Evolutionary conservation across 495 filamentous ascomycete species (phyloP), one percentile per base, ranked within the genome.

Genomic region (Podospora pseudopauciseta): DNA sequence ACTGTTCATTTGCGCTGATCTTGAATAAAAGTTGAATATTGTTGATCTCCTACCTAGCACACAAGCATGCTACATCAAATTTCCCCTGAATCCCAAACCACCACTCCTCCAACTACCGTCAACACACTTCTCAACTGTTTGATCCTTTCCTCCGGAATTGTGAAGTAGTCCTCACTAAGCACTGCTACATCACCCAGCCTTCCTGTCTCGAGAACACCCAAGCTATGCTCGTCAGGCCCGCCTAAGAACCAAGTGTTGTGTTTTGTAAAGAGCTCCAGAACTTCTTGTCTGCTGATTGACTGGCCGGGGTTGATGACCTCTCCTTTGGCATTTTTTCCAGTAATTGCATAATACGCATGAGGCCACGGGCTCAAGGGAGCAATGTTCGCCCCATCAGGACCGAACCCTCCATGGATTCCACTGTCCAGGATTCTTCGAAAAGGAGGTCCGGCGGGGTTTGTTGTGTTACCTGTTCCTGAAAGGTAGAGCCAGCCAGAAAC

Each of bases 201-300:
- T n/a, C 75, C 75, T 13, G 65, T 61, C 55, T 76, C 73, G 18
- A 76, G 55, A 1, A 74, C 30, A 0, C 75, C 73, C 9, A 76
- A 57, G 16, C 59, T 65, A 30, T 44, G 39, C 66, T 75, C 73
- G 49, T 76, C 74, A 16, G 64, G 57, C 23, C 73, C 73, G 2
- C 74, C 74, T 2, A 76, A 63, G 58, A 76, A 76, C 74, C 74
- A 76, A 30, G 67, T 72, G 23, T 76, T 75, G n/a, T 61, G 64
- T 20, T 66, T 65, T 4, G 75, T 76, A 60, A 75, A 76, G 19
- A 73, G 27, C 23, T 61, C 19, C 63, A 76, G 56, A 39, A 67
- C 60, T 65, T 76, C 73, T 19, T 68, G 64, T 9, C 75, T 61
- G 3, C 54, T 73, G 5, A 71, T 64, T 44, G 39, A 44, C 65